Evolutionary conservation across 768 basidiomycete genomes (phyloP), one percentile per base, ranked within the genome.

Genomic region (Roridomyces roridus): DNA sequence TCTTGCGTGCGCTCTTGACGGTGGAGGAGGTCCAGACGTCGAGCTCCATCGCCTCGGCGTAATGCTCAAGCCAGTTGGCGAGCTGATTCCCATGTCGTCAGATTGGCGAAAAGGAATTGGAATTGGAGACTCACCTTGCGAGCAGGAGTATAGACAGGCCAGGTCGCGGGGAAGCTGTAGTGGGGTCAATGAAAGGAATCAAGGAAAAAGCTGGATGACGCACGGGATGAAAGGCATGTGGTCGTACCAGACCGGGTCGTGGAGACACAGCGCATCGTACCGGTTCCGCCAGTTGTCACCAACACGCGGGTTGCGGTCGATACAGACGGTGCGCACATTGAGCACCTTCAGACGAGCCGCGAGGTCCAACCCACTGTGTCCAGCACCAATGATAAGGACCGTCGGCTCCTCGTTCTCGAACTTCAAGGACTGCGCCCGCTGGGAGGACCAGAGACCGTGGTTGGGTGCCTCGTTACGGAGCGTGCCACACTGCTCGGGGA

Each of bases 61-160:
- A 90, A 5, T 71, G 73, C 65, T 89, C 87, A 17, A 89, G 70
- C 83, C 85, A 89, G 59, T 85, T 82, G 2, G 81, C 87, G n/a
- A 89, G 75, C 82, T 85, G 47, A 12, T 21, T n/a, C 15, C 6
- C 12, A 29, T 57, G 6, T 39, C n/a, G n/a, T n/a, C n/a, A 25
- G 43, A 25, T 14, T 18, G 26, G 41, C 24, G 40, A 25, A 12
- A 20, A 6, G 18, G 28, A 6, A 28, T 43, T 26, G 11, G n/a
- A 34, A 42, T 35, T 12, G 48, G 9, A 8, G 28, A 29, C 11
- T 11, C 56, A 80, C 80, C 72, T 86, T 87, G 11, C 66, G 64
- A 5, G 84, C 81, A 1, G 85, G 80, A 3, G 74, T 71, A 57
- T 75, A 84, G 7, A 79, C 71, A 6, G 84, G 84, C 84, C 83